These are phyloP conservation scores for Kwoniella europaea DNA, from an alignment of 768 basidiomycete genomes.

Conservation along the genomic window DNA sequence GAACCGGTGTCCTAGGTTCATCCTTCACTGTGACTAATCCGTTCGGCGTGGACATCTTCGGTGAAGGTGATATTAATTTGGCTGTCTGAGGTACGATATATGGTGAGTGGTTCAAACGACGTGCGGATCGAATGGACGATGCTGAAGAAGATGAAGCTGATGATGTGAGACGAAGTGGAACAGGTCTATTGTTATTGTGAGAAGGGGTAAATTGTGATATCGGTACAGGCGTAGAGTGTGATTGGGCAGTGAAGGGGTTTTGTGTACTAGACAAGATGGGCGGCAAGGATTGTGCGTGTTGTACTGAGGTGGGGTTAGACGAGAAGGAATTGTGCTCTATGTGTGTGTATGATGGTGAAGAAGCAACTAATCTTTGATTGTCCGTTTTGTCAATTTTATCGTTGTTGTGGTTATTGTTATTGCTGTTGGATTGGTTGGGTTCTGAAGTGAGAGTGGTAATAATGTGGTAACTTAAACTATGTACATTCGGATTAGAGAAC, in stretches of 20 bases:
- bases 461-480: background rate
- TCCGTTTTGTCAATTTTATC: background rate
- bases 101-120: slow-evolving; percentile 17
- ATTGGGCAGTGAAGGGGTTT: background rate
- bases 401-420: no score
- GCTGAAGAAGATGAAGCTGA: slow-evolving; percentile 11
- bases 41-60: slow-evolving; percentile 13
- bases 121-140: slow-evolving; percentile 6
- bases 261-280: background rate
- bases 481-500: background rate
- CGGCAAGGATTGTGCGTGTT: background rate
- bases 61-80: slow-evolving; percentile 3
- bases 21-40: slow-evolving; percentile 14
- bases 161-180: slow-evolving; percentile 10
- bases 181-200: slow-evolving; percentile 17
- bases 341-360: slow-evolving; percentile 22
- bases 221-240: background rate
- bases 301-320: background rate
- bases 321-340: background rate
- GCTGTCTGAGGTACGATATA: slow-evolving; percentile 19
- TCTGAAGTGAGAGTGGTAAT: background rate
- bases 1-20: slow-evolving; percentile 11
- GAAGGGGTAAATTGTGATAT: background rate
- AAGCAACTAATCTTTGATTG: slow-evolving; percentile 9
- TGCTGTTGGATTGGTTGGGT: background rate